Evolutionary conservation across 768 basidiomycete genomes (phyloP), one percentile per base, ranked within the genome.

Genomic region (Lentinula raphanica): DNA sequence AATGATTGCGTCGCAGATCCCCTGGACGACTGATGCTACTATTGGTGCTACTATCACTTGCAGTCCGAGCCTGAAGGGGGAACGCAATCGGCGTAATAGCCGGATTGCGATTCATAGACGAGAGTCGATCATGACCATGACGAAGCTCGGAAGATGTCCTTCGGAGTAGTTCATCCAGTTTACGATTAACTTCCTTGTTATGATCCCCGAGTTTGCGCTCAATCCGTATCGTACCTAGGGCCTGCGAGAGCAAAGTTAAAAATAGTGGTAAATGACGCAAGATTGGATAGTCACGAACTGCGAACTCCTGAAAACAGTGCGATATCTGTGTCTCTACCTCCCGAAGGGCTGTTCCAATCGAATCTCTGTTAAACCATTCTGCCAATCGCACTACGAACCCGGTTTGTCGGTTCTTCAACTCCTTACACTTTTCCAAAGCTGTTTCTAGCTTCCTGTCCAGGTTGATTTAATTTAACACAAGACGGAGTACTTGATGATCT

Each of bases 131-230:
- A 45, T 12, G 44, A 13, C 39, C 28, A 39, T 35, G 15, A 55
- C 38, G 19, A 11, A 31, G 15, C 17, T 9, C 19, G n/a, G 45
- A 12, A 17, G 50, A 21, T 27, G 50, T 36, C 28, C 59, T 44
- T 40, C 44, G 59, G 23, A 59, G 35, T 25, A 59, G 32, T 53
- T 59, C 59, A 19, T 59, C 59, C 29, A 59, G 44, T 54, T 59
- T 59, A 19, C 53, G 38, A 42, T 59, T 59, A 23, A 59, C 54
- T 49, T 55, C 53, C 4, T n/a, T 28, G n/a, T 55, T 55, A 21
- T 59, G 40, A 38, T 59, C 51, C 12, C 53, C 59, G 19, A 59
- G 42, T 38, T 54, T 55, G 31, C 53, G 39, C 31, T 59, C 59
- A 40, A 59, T 55, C 15, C 59, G 53, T 12, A 59, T 35, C 36